Evolutionary conservation across 78 protist species (phyloP).

Genomic region (Protostelium mycophagum): DNA sequence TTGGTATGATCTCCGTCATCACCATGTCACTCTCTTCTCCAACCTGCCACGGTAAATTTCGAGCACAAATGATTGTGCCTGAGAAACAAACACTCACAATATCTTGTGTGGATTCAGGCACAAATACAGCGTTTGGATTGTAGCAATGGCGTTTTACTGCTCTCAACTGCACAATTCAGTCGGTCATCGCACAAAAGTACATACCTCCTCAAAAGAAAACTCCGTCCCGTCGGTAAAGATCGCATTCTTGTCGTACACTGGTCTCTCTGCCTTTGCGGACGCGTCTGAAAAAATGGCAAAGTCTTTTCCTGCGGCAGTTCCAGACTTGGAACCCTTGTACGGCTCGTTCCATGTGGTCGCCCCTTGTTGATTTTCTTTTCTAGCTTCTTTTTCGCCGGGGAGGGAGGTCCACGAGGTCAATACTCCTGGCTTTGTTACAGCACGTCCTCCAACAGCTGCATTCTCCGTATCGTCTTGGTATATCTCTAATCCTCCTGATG

Average conservation of each 20-base stretch:
- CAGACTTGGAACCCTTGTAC: neutral
- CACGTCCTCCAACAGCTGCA: neutral
- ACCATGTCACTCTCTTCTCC: neutral
- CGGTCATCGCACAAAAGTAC: neutral
- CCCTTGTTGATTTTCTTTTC: neutral
- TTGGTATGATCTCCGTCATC: neutral
- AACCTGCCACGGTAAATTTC: no score
- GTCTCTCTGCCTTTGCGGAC: neutral
- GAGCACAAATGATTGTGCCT: no score
- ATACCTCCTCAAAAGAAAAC: neutral
- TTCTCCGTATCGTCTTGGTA: neutral
- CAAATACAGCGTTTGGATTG: neutral
- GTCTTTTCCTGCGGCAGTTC: neutral
- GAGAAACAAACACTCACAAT: no score
- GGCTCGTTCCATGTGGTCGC: neutral
- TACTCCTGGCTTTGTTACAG: no score
- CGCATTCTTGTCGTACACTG: neutral
- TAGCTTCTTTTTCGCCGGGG: neutral
- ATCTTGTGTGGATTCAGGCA: no score
- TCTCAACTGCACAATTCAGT: neutral
- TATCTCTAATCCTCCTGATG: neutral
- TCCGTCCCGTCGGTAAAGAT: neutral
- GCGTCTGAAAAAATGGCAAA: neutral
- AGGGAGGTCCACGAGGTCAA: neutral
- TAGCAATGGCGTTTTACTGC: neutral